phyloP scores from a whole-genome alignment of 2,329 filamentous ascomycete species.

The Neofusicoccum sp. region DNA sequence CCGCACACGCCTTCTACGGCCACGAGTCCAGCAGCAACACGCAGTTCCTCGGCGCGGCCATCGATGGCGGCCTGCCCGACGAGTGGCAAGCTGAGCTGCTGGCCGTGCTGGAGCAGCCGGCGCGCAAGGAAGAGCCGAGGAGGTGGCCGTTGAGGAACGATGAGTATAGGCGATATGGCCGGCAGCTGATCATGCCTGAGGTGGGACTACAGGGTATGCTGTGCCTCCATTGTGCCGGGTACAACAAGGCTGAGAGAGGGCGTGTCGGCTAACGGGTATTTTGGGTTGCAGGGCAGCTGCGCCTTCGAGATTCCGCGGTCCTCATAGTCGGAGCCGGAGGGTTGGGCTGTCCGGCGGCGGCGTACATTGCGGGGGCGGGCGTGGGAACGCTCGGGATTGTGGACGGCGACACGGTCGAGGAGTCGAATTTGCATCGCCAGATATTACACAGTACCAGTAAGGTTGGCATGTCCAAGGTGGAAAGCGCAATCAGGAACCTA shows the following conservation, averaged over 20 bases:
- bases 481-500: slow-evolving; percentile 58
- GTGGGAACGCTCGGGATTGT: slow-evolving; percentile 79
- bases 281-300: slow-evolving; percentile 64
- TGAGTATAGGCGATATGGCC: slow-evolving; percentile 83
- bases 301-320: slow-evolving; percentile 67
- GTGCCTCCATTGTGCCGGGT: neutral
- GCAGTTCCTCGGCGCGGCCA: slow-evolving; percentile 32
- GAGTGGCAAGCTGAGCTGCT: slow-evolving; percentile 44
- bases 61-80: slow-evolving; percentile 42
- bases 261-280: neutral
- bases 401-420: slow-evolving; percentile 84
- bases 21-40: slow-evolving; percentile 21
- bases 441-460: slow-evolving; percentile 72
- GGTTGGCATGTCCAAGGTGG: slow-evolving; percentile 75
- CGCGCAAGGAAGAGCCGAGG: slow-evolving; percentile 23
- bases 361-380: slow-evolving; percentile 89
- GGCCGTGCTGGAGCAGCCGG: slow-evolving; percentile 32
- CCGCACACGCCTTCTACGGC: slow-evolving; percentile 23
- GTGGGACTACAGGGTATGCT: slow-evolving; percentile 70
- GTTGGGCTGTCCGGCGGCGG: slow-evolving; percentile 84
- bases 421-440: slow-evolving; percentile 90
- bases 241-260: neutral
- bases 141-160: slow-evolving; percentile 66
- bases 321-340: slow-evolving; percentile 86
- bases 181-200: slow-evolving; percentile 84